Conservation (phyloP, 768 basidiomycete species). For the Agaricus subrufescens region DNA sequence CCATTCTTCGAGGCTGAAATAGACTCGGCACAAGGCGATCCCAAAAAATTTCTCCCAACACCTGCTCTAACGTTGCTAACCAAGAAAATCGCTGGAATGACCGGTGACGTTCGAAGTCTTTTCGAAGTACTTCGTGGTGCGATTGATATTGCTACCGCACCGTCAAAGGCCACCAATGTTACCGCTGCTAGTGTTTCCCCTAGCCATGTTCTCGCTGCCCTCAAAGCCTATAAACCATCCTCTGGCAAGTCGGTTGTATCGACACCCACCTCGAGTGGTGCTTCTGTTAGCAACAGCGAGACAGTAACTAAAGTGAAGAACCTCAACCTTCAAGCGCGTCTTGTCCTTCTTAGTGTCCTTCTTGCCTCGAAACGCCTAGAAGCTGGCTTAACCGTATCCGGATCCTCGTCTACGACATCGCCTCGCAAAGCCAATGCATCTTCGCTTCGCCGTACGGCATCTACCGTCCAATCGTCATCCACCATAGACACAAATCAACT, state of each 20-base stretch:
- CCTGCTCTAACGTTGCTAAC: slow-evolving; percentile 66
- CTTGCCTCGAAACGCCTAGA: slow-evolving; percentile 62
- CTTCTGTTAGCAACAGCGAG: slow-evolving; percentile 47
- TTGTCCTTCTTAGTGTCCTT: slow-evolving; percentile 60
- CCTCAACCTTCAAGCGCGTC: slow-evolving; percentile 70
- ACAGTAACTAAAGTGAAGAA: slow-evolving; percentile 60
- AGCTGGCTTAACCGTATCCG: slow-evolving; percentile 47
- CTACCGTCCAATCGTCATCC: slow-evolving; percentile 21
- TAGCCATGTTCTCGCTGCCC: slow-evolving; percentile 63
- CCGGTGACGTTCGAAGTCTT: slow-evolving; percentile 77
- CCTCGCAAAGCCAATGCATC: slow-evolving; percentile 32
- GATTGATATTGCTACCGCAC: slow-evolving; percentile 60
- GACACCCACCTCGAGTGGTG: slow-evolving; percentile 16
- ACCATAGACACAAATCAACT: slow-evolving; percentile 57
- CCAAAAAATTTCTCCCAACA: slow-evolving; percentile 55
- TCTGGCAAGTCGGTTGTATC: slow-evolving; percentile 24
- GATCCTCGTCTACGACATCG: slow-evolving; percentile 27
- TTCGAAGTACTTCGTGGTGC: slow-evolving; percentile 80
- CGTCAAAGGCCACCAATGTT: slow-evolving; percentile 15
- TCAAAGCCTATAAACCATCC: slow-evolving; percentile 64
- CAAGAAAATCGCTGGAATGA: slow-evolving; percentile 76
- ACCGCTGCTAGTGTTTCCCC: slow-evolving; percentile 51
- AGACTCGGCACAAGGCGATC: slow-evolving; percentile 24
- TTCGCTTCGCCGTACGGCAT: slow-evolving; percentile 51
- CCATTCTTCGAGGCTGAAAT: slow-evolving; percentile 36